Percentiles rank a stretch among this genome's conserved stretches.
phyloP scores from a whole-genome alignment of 257 asterid species.

The Sherardia arvensis region DNA sequence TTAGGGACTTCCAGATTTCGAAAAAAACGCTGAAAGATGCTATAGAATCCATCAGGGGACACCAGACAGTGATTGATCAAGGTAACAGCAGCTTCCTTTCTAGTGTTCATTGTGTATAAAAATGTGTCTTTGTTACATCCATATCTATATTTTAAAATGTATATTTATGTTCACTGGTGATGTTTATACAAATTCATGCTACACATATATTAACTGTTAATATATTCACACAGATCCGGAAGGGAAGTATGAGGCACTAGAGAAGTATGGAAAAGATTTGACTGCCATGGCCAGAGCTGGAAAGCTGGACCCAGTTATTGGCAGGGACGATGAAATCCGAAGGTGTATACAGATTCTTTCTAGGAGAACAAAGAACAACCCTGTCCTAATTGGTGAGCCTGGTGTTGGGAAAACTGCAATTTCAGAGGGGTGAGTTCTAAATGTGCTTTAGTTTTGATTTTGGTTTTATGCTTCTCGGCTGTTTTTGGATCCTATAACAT shows the following conservation, averaged over 20 bases:
- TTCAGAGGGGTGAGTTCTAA: constrained; percentile 77
- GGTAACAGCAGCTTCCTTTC: constrained; percentile 27
- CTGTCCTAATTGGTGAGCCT: constrained; percentile 93
- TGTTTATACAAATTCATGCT: background rate
- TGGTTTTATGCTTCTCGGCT: background rate
- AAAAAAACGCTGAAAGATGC: constrained; percentile 58
- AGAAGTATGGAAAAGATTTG: constrained; percentile 92
- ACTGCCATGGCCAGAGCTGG: constrained; percentile 97
- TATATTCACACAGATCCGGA: constrained; percentile 63
- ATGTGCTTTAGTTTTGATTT: background rate
- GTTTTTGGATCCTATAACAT: background rate
- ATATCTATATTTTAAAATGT: no score
- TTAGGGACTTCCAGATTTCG: constrained; percentile 61
- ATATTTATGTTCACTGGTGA: background rate
- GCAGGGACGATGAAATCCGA: constrained; percentile 95
- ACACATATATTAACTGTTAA: constrained; percentile 3
- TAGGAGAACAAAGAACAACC: constrained; percentile 93
- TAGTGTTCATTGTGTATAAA: background rate
- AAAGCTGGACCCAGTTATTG: constrained; percentile 95
- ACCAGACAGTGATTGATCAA: constrained; percentile 88
- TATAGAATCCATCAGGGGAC: constrained; percentile 75
- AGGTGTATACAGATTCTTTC: constrained; percentile 97
- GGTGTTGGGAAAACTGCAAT: constrained; percentile 98
- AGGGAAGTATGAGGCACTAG: constrained; percentile 84
- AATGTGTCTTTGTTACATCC: background rate